Base-by-base conservation (phyloP, 495 filamentous ascomycete species). In the Xylaria intraflava region DNA sequence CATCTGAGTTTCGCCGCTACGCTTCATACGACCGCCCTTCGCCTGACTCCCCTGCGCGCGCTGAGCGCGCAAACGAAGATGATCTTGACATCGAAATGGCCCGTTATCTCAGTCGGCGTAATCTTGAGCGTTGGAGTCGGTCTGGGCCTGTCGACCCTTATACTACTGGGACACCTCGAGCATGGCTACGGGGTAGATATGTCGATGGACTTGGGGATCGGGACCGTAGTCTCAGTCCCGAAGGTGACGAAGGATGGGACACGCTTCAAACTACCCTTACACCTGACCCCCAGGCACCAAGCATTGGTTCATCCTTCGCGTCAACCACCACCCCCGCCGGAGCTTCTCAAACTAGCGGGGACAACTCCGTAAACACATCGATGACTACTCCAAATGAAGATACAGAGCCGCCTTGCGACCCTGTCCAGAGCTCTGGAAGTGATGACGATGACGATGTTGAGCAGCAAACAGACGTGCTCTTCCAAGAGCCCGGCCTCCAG, bases 181-280 rank as follows among this genome's bases (percentile, higher is more conserved):
- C 11, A 17, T 61, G 55, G 20, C 59, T 62, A 29, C 35, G 60
- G 44, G 46, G 50, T 40, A 11, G 84, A 44, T 50, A 53, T 40
- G 7, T 85, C 5, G 85, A 92, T 71, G 90, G 90, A 12, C 76
- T 95, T 26, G 90, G 89, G 14, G 89, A 95, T 66, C 84, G 88
- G 35, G 82, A 88, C 50, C 80, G 89, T 38, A 94, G 89, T 62
- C 72, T 87, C 46, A 91, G 87, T 65, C 87, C 89, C 2, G 85
- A 88, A 43, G 80, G 69, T 30, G 83, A 82, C 46, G 76, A 78
- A 46, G 74, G 77, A 16, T 96, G 90, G 90, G 85, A 91, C 43
- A 88, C 83, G 9, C 77, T 95, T 55, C 76, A 88, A 50, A 84
- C 78, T 8, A 93, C 88, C 2, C 81, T 96, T 42, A 81, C 86